phyloP scores from a whole-genome alignment of 176 grass and related monocot species.

The Ananas comosus region DNA sequence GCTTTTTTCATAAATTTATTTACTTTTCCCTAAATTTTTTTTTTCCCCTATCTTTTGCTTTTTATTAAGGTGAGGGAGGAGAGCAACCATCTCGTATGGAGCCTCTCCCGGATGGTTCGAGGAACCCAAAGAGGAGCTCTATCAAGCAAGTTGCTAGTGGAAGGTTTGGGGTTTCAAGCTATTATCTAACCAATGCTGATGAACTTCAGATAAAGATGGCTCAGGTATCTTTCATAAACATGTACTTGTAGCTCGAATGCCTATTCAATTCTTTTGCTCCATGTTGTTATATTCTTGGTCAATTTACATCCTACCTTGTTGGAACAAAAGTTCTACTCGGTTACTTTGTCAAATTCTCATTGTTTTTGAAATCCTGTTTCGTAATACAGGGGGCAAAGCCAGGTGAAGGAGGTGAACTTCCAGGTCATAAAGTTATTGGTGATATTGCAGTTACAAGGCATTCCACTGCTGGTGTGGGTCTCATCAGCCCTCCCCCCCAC shows the following conservation, averaged over 20 bases:
- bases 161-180: slow-evolving; percentile 93
- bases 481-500: slow-evolving; percentile 94
- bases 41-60: not conserved
- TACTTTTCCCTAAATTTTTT: no score
- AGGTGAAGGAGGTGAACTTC: slow-evolving; percentile 98
- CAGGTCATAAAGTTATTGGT: slow-evolving; percentile 93
- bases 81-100: slow-evolving; percentile 96
- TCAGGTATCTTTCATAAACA: slow-evolving; percentile 47
- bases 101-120: slow-evolving; percentile 70
- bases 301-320: not conserved
- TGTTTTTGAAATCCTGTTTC: slow-evolving; percentile 22
- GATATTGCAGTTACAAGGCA: slow-evolving; percentile 94
- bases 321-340: slow-evolving; percentile 13
- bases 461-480: slow-evolving; percentile 95
- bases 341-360: not conserved
- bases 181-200: slow-evolving; percentile 94
- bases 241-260: not conserved
- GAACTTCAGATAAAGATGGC: slow-evolving; percentile 99
- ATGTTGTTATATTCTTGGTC: not conserved
- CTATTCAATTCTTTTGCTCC: not conserved
- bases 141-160: slow-evolving; percentile 99
- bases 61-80: slow-evolving; percentile 75
- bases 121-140: slow-evolving; percentile 93
- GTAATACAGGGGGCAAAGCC: slow-evolving; percentile 83
- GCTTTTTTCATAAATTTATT: no score